These are phyloP conservation scores for Suillus weaverae DNA, from an alignment of 768 basidiomycete genomes.

Conservation along the genomic window DNA sequence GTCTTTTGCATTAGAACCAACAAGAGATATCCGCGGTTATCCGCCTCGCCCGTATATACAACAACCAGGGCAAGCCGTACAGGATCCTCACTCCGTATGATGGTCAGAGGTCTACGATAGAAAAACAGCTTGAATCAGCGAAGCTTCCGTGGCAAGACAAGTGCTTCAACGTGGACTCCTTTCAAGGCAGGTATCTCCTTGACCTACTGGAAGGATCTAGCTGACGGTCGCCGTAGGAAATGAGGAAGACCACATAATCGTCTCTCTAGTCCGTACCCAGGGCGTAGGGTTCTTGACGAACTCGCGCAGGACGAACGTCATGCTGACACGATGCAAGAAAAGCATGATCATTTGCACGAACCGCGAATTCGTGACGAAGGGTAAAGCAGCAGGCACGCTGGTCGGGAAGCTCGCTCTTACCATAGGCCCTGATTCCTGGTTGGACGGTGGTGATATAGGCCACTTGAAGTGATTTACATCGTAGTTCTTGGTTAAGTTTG, in stretches of 20 bases:
- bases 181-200: conserved; percentile 57
- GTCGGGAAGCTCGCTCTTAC: conserved; percentile 25
- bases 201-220: neutral
- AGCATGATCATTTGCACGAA: conserved; percentile 74
- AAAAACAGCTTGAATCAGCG: conserved; percentile 47
- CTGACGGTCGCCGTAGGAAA: conserved; percentile 53
- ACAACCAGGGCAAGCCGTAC: conserved; percentile 46
- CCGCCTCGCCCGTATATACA: conserved; percentile 52
- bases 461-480: neutral
- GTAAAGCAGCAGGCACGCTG: conserved; percentile 19
- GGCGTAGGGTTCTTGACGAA: conserved; percentile 65
- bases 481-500: neutral
- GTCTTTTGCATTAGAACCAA: conserved; percentile 50
- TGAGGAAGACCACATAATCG: conserved; percentile 72
- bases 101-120: conserved; percentile 60
- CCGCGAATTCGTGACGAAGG: conserved; percentile 25
- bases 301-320: conserved; percentile 74
- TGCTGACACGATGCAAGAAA: conserved; percentile 74
- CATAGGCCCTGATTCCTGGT: conserved; percentile 17
- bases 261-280: conserved; percentile 64
- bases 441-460: conserved; percentile 11
- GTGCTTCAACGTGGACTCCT: conserved; percentile 76
- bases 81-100: conserved; percentile 82
- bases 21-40: conserved; percentile 54
- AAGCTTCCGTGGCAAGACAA: conserved; percentile 60